These are phyloP conservation scores for Vaccinium darrowii DNA, from an alignment of 148 eudicot species.

Conservation along the genomic window DNA sequence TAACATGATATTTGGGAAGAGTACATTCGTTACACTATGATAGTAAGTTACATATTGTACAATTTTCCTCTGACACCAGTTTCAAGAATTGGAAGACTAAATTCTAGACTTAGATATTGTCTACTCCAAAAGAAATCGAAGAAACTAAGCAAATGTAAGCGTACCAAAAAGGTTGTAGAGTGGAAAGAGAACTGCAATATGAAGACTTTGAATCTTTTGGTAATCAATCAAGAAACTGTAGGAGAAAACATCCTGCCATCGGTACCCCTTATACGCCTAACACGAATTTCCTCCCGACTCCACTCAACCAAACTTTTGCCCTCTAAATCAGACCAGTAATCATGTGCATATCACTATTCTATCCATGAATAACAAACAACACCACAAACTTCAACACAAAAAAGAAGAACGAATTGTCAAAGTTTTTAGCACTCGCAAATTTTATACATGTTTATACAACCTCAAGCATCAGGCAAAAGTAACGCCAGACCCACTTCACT, in stretches of 20 bases:
- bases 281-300: constrained; percentile 44
- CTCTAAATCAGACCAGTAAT: constrained; percentile 24
- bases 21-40: constrained; percentile 11
- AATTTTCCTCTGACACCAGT: constrained; percentile 25
- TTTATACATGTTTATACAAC: neutral
- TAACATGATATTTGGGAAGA: constrained; percentile 33
- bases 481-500: neutral
- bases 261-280: constrained; percentile 71
- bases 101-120: constrained; percentile 16
- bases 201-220: constrained; percentile 77
- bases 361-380: constrained; percentile 8
- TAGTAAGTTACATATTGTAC: constrained; percentile 10
- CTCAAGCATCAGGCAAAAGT: neutral
- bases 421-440: neutral
- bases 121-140: constrained; percentile 36
- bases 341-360: constrained; percentile 11
- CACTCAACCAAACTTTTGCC: constrained; percentile 36
- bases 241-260: constrained; percentile 96
- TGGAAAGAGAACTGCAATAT: constrained; percentile 59
- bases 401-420: neutral
- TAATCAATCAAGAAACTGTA: constrained; percentile 91
- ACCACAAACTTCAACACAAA: neutral
- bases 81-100: constrained; percentile 11
- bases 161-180: constrained; percentile 87
- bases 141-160: constrained; percentile 59